A percentile compares a stretch with the other conserved stretches of the same genome.
Conservation (phyloP, 148 eudicot species). For the Vaccinium vitisidaea region DNA sequence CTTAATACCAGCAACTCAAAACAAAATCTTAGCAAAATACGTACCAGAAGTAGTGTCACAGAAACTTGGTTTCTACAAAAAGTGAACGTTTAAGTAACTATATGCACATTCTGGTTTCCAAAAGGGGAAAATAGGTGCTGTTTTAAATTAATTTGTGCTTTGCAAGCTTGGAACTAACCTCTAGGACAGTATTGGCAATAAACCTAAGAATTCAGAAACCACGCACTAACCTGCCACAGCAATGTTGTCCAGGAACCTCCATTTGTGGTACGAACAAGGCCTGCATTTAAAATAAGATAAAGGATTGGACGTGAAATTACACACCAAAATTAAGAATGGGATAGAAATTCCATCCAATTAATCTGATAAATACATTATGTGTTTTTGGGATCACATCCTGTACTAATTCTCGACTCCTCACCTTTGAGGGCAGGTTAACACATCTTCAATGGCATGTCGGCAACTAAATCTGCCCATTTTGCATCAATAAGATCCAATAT, state of each 20-base stretch:
- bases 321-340: not conserved
- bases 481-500: conserved; percentile 60
- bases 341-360: not conserved
- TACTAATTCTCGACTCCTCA: conserved; percentile 59
- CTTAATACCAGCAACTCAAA: not conserved
- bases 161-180: not conserved
- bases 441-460: conserved; percentile 64
- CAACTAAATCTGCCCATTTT: conserved; percentile 56
- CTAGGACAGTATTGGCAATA: not conserved
- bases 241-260: conserved; percentile 73
- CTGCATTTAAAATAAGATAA: conserved; percentile 31
- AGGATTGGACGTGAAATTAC: not conserved
- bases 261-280: conserved; percentile 74
- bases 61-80: too few species aligned
- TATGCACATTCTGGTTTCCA: too few species aligned
- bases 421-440: conserved; percentile 66
- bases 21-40: too few species aligned
- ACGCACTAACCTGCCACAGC: conserved; percentile 58
- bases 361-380: conserved; percentile 23
- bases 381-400: conserved; percentile 65
- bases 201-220: not conserved
- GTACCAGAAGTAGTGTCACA: too few species aligned
- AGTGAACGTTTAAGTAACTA: too few species aligned
- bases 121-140: not conserved
- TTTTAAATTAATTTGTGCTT: not conserved